These are phyloP conservation scores for Perkinsus marinus DNA, from an alignment of 169 alveolate genomes.

Conservation along the genomic window DNA sequence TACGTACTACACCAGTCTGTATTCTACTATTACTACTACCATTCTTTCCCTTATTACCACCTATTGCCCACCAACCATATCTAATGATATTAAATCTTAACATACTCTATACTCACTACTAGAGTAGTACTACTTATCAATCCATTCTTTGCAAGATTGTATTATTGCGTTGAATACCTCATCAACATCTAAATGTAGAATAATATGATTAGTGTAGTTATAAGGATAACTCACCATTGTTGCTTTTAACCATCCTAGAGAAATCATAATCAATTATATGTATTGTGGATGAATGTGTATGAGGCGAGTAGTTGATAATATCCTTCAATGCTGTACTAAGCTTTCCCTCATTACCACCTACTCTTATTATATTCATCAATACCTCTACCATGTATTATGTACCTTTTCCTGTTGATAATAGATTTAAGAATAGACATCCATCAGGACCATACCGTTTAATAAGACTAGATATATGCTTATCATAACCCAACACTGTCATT, in stretches of 20 bases:
- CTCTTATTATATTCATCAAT: not conserved
- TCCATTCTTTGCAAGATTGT: not conserved
- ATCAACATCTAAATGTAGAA: not conserved
- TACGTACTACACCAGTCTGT: conserved; percentile 68
- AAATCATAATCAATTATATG: not conserved
- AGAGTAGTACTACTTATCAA: not conserved
- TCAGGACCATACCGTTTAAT: not conserved
- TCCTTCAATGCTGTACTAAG: not conserved
- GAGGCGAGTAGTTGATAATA: not conserved
- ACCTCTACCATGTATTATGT: not conserved
- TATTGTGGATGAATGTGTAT: not conserved
- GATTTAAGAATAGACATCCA: not conserved
- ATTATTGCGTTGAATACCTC: not conserved
- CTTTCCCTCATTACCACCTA: not conserved
- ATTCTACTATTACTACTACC: conserved; percentile 7
- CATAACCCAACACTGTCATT: not conserved
- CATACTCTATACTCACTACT: not conserved
- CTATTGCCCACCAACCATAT: not conserved
- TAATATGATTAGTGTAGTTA: not conserved
- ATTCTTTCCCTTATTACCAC: not conserved
- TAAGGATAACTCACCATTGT: not conserved
- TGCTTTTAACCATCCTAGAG: not conserved
- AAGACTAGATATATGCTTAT: not conserved
- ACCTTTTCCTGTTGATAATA: not conserved
- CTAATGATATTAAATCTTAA: not conserved